Conservation (phyloP, 148 eudicot species). For the Diospyros lotus region DNA sequence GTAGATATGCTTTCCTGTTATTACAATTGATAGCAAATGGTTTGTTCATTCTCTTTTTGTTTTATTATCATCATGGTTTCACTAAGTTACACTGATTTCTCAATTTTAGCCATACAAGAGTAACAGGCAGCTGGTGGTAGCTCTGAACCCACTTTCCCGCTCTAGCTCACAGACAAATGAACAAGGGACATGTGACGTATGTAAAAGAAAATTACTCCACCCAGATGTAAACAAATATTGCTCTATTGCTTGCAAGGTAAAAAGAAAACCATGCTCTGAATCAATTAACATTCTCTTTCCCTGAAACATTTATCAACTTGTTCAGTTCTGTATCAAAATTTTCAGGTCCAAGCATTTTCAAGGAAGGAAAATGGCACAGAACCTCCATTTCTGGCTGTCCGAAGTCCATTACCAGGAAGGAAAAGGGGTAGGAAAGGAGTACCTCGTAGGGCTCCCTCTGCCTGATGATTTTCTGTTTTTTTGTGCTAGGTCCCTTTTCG, state of each 20-base stretch:
- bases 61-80: no score
- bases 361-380: slow-evolving; percentile 14
- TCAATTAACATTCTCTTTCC: not conserved
- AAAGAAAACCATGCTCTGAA: not conserved
- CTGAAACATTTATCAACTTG: not conserved
- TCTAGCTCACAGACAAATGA: slow-evolving; percentile 21
- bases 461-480: no score
- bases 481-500: no score
- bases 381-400: slow-evolving; percentile 28
- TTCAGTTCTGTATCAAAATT: not conserved
- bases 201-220: slow-evolving; percentile 42
- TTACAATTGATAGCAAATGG: no score
- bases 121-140: slow-evolving; percentile 45
- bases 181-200: slow-evolving; percentile 29
- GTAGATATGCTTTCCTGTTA: no score
- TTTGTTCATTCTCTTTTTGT: no score
- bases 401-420: slow-evolving; percentile 5
- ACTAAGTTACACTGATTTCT: not conserved
- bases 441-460: slow-evolving; percentile 33
- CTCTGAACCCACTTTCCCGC: slow-evolving; percentile 49
- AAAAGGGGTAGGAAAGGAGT: slow-evolving; percentile 42
- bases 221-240: slow-evolving; percentile 34
- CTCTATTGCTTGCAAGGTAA: slow-evolving; percentile 61
- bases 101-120: slow-evolving; percentile 46
- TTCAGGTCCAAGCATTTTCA: slow-evolving; percentile 38